Base-by-base conservation (phyloP, 2,329 filamentous ascomycete genomes). In the Leptographium lundbergii region DNA sequence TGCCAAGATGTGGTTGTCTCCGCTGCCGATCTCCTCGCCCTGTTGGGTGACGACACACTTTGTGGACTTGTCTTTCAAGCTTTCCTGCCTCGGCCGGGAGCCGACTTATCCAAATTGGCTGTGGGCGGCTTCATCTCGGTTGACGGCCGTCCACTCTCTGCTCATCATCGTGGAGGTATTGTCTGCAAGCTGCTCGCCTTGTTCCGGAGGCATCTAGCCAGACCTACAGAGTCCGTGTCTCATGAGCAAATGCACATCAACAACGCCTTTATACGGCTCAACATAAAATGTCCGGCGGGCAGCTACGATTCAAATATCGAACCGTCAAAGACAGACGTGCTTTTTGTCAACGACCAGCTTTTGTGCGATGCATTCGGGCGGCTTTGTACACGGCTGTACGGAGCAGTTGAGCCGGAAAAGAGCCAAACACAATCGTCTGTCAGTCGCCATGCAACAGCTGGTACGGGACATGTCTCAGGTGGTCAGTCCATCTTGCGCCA, bases 301-400 rank as follows among this genome's bases (percentile, higher is more conserved):
- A 84, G 75, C 60, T 91, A 91, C 65, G 88, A 91, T 69, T 75
- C 78, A 1, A 91, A 91, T 63, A 70, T 91, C 6, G 83, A 89
- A 61, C 81, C 87, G 4, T 75, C 81, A 4, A 91, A 91, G 67
- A 82, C 89, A 59, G 82, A 89, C 65, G 77, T 91, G 2, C 66
- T 89, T 0, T 90, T 91, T 66, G 74, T 73, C 5, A 74, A 88
- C 56, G 79, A 84, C 62, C 54, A 69, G 2, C 55, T 57, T 2
- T 52, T 82, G 0, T 62, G 81, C 2, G 64, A 71, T n/a, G 68
- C 74, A 22, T 82, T 83, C 56, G 73, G 74, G 39, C 63, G 63
- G 1, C 66, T 81, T 22, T 79, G 77, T 25, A 64, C 67, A 34
- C 67, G 70, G 6, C 61, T 74, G 9, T 80, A 82, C 58, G 45